A percentile compares a stretch with the other conserved stretches of the same genome.
Conservation (phyloP, 495 filamentous ascomycete genomes). For the Daldinia caldariorum region DNA sequence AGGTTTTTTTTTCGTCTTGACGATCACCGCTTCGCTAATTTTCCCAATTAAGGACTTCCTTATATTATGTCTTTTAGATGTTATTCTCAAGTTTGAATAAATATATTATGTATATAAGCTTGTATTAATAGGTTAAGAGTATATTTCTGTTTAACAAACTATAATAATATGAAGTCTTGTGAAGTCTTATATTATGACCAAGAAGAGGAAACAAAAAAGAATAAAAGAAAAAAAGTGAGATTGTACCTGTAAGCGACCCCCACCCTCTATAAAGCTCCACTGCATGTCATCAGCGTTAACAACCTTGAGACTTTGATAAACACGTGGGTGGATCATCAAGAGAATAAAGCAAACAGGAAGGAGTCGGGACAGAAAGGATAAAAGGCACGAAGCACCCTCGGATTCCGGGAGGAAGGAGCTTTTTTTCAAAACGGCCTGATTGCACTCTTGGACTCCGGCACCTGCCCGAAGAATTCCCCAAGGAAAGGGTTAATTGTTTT, state of each 20-base stretch:
- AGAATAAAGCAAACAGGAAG: constrained; percentile 15
- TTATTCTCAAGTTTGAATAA: not conserved
- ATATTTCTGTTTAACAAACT: not conserved
- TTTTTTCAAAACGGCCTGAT: not conserved
- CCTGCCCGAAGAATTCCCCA: not conserved
- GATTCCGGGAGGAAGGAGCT: constrained; percentile 30
- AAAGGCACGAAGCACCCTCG: constrained; percentile 42
- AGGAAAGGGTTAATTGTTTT: not conserved
- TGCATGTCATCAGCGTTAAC: constrained; percentile 24
- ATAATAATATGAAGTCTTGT: not conserved
- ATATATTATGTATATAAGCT: too few relatives aligned
- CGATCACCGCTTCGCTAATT: not conserved
- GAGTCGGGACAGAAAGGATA: constrained; percentile 38
- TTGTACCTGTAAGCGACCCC: constrained; percentile 21
- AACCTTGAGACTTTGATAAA: constrained; percentile 19
- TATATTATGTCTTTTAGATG: not conserved
- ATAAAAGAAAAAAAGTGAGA: constrained; percentile 12
- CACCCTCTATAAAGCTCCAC: constrained; percentile 29
- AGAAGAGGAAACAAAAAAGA: not conserved
- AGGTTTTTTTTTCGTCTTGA: constrained; percentile 31
- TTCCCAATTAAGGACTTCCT: not conserved
- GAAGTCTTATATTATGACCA: not conserved
- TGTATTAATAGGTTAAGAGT: not conserved
- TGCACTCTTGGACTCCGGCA: not conserved
- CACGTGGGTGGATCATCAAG: constrained; percentile 38